Evolutionary conservation across 179 eudicot genomes (phyloP).

Genomic region (Sideroxylon spinosum): DNA sequence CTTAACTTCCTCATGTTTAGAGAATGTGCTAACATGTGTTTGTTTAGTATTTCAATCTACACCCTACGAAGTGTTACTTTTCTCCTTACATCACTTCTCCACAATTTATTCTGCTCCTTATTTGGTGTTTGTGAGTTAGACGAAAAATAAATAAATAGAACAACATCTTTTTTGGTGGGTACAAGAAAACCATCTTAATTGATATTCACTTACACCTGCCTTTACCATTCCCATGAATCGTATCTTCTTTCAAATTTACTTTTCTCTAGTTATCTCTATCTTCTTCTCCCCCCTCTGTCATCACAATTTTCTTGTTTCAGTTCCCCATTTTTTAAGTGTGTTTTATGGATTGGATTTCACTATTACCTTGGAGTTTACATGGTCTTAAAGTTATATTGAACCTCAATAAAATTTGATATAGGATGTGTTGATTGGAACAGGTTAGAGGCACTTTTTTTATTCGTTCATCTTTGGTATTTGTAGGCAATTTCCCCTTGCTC

Average conservation of each 20-base stretch:
- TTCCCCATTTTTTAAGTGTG: not conserved
- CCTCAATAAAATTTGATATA: not conserved
- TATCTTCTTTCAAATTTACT: too few relatives aligned
- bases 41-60: not conserved
- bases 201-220: not conserved
- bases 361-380: not conserved
- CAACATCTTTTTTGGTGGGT: too few relatives aligned
- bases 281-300: not conserved
- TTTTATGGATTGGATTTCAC: not conserved
- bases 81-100: not conserved
- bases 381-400: not conserved
- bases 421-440: not conserved
- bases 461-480: not conserved
- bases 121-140: not conserved
- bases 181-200: not conserved
- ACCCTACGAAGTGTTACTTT: not conserved
- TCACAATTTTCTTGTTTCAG: not conserved
- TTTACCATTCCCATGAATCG: not conserved
- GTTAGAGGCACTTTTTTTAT: not conserved
- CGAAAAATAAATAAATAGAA: too few relatives aligned
- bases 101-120: not conserved
- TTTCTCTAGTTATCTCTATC: not conserved
- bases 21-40: not conserved
- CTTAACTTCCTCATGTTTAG: too few relatives aligned
- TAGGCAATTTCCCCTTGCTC: not conserved